Evolutionary conservation across 2,329 filamentous ascomycete species (phyloP).

Genomic region (Fusarium hainanense): DNA sequence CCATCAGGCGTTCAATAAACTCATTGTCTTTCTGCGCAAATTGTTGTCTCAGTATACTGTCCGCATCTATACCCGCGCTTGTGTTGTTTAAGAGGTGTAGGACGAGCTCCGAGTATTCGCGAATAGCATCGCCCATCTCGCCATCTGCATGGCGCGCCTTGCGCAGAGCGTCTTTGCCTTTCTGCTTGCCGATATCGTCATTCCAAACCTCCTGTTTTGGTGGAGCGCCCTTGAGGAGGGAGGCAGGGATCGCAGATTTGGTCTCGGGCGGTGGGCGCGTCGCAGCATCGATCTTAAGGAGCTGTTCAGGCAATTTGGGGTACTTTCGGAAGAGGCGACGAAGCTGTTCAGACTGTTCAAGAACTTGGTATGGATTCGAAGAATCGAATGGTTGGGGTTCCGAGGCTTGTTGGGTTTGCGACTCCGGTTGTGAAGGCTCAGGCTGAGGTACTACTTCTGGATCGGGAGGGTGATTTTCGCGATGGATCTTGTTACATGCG

Average conservation of each 20-base stretch:
- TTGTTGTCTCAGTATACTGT: conserved; percentile 57
- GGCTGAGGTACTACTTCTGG: conserved; percentile 30
- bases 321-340: conserved; percentile 64
- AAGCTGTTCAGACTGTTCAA: conserved; percentile 64
- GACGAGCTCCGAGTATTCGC: conserved; percentile 70
- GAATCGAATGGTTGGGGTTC: conserved; percentile 34
- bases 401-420: background rate
- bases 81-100: conserved; percentile 58
- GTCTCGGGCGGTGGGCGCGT: conserved; percentile 59
- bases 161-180: conserved; percentile 65
- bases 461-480: conserved; percentile 60
- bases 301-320: conserved; percentile 59
- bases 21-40: conserved; percentile 60
- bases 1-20: conserved; percentile 62
- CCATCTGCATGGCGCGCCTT: conserved; percentile 61
- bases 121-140: conserved; percentile 68
- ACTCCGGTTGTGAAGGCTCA: conserved; percentile 38
- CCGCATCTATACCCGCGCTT: conserved; percentile 47
- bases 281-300: conserved; percentile 61
- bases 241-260: conserved; percentile 47
- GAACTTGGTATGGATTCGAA: conserved; percentile 61
- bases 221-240: conserved; percentile 49
- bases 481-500: conserved; percentile 65
- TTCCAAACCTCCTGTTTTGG: conserved; percentile 63
- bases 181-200: conserved; percentile 66